phyloP scores from a whole-genome alignment of 345 rosid species.

The Punica granatum region DNA sequence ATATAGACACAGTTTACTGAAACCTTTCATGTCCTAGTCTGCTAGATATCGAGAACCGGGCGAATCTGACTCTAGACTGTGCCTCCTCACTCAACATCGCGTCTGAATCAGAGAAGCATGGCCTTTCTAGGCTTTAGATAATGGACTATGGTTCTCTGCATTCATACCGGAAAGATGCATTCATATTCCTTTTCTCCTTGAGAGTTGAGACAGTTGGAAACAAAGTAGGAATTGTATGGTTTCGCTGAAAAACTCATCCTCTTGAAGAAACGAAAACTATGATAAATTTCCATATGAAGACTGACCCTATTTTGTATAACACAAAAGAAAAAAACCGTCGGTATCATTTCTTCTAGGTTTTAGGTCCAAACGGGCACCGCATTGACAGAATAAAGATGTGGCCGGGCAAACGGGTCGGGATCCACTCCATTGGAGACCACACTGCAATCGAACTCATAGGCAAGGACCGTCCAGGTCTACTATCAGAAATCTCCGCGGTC shows the following conservation, averaged over 20 bases:
- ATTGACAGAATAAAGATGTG: conserved; percentile 37
- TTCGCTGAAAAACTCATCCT: too few relatives aligned
- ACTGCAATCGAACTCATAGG: conserved; percentile 87
- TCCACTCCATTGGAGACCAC: conserved; percentile 72
- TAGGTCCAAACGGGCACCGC: conserved; percentile 69
- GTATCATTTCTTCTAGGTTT: conserved; percentile 34
- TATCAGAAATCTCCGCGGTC: conserved; percentile 78
- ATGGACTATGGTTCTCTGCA: not conserved
- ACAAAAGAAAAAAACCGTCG: not conserved
- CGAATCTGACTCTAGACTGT: too few relatives aligned
- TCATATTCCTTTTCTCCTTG: too few relatives aligned
- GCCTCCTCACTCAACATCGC: not conserved
- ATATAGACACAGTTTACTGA: too few relatives aligned
- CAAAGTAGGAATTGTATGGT: too few relatives aligned
- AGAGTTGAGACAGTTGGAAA: too few relatives aligned
- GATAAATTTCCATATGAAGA: not conserved
- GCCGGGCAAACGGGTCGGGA: conserved; percentile 68
- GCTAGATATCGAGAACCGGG: too few relatives aligned
- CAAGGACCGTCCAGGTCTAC: conserved; percentile 80
- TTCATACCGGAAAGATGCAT: too few relatives aligned
- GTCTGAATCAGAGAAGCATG: not conserved
- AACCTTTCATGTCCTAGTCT: too few relatives aligned
- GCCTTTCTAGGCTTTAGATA: not conserved
- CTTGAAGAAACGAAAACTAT: too few relatives aligned
- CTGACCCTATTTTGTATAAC: too few relatives aligned